These are phyloP conservation scores for Solanum etuberosum DNA, from an alignment of 257 asterid genomes.

Conservation along the genomic window DNA sequence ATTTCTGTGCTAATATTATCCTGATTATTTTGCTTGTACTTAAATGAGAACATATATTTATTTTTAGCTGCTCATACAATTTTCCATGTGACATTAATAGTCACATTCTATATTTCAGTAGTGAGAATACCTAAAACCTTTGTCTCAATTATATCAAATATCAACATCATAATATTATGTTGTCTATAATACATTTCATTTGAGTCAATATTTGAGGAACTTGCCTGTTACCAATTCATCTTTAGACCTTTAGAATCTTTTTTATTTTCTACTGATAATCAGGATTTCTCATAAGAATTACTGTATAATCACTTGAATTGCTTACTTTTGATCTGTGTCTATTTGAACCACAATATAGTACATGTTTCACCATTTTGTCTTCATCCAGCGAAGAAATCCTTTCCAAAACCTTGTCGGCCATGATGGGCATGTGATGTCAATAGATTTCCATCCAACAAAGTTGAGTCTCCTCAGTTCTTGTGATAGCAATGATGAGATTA, in stretches of 20 bases:
- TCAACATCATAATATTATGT: neutral
- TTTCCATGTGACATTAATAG: neutral
- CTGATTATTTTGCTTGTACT: neutral
- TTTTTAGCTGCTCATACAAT: neutral
- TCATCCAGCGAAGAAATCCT: constrained; percentile 10
- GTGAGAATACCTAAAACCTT: neutral
- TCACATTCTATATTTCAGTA: neutral
- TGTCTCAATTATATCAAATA: neutral
- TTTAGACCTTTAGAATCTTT: neutral
- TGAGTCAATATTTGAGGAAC: neutral
- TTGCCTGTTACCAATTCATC: neutral
- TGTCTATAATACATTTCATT: neutral
- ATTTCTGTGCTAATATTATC: neutral
- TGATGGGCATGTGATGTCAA: constrained; percentile 26
- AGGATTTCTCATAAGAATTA: neutral
- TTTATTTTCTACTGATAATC: neutral
- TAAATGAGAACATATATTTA: neutral
- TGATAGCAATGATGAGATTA: constrained; percentile 23
- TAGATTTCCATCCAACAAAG: constrained; percentile 34
- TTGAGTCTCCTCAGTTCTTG: constrained; percentile 27
- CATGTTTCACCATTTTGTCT: neutral
- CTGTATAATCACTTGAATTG: neutral
- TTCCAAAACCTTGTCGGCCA: constrained; percentile 23
- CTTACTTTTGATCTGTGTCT: neutral
- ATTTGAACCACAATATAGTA: neutral